These are phyloP conservation scores for Boechera retrofracta DNA, from an alignment of 345 rosid species.

Conservation along the genomic window DNA sequence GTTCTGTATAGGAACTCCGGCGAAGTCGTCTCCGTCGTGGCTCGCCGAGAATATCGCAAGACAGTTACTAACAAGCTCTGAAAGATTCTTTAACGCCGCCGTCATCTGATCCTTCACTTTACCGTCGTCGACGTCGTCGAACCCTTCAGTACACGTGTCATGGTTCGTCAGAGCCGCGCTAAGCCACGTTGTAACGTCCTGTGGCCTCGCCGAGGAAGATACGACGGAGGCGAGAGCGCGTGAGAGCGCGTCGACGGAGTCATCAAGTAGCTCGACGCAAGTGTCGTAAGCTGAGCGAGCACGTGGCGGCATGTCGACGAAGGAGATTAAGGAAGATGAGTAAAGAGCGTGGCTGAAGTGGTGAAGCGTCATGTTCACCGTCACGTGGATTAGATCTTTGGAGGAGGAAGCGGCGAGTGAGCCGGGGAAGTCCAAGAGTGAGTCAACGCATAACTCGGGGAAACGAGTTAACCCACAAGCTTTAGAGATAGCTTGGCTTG, in stretches of 20 bases:
- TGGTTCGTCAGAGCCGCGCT: constrained; percentile 92
- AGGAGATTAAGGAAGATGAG: constrained; percentile 55
- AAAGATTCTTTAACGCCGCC: constrained; percentile 62
- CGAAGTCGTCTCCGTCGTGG: constrained; percentile 53
- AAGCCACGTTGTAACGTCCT: constrained; percentile 94
- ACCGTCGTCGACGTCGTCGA: constrained; percentile 64
- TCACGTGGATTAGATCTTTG: constrained; percentile 84
- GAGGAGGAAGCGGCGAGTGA: constrained; percentile 56
- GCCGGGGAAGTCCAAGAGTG: constrained; percentile 76
- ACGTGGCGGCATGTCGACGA: constrained; percentile 61
- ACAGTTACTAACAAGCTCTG: constrained; percentile 93
- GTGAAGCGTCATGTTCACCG: constrained; percentile 90
- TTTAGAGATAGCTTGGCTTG: constrained; percentile 78
- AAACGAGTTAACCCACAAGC: constrained; percentile 68
- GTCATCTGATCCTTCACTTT: constrained; percentile 69
- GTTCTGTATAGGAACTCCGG: constrained; percentile 92
- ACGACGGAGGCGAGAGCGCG: constrained; percentile 65
- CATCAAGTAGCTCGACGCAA: constrained; percentile 89
- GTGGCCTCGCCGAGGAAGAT: constrained; percentile 30
- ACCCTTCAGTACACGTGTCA: constrained; percentile 93
- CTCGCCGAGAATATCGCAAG: constrained; percentile 72
- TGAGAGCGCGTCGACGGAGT: constrained; percentile 77
- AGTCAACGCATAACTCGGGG: constrained; percentile 69
- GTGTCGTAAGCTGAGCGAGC: constrained; percentile 81
- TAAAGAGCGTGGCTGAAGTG: constrained; percentile 83